These are phyloP conservation scores for Sarcodon sp. DNA, from an alignment of 768 basidiomycete species.

Conservation along the genomic window DNA sequence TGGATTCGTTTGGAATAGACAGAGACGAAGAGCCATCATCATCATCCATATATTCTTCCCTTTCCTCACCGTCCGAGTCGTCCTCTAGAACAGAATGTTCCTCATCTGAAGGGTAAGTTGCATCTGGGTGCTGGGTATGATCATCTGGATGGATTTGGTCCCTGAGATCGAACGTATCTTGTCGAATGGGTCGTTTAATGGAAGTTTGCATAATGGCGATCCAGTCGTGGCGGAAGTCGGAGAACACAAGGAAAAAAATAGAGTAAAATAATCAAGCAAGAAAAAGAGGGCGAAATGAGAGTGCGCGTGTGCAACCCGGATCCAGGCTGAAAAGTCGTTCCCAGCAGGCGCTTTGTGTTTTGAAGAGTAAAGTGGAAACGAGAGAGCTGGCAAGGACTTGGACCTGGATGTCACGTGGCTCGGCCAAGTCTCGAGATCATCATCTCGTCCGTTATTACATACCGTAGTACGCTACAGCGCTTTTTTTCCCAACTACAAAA, in stretches of 20 bases:
- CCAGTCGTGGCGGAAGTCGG: background rate
- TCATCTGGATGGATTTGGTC: slow-evolving; percentile 46
- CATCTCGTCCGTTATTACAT: no score
- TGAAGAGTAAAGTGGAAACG: no score
- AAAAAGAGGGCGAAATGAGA: background rate
- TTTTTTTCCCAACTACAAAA: no score
- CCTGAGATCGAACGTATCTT: slow-evolving; percentile 65
- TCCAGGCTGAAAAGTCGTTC: no score
- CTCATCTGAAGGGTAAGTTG: slow-evolving; percentile 49
- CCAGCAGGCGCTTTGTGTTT: no score
- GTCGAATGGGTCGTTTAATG: slow-evolving; percentile 14
- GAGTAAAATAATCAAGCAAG: background rate
- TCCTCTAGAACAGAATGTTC: slow-evolving; percentile 78
- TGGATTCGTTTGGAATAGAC: slow-evolving; percentile 83
- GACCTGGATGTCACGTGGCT: no score
- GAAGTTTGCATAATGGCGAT: background rate
- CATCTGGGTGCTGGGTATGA: slow-evolving; percentile 32
- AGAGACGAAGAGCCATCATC: slow-evolving; percentile 73
- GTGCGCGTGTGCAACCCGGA: no score
- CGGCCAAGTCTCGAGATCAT: no score
- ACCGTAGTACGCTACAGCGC: no score
- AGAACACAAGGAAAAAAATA: background rate
- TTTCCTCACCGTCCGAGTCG: slow-evolving; percentile 65
- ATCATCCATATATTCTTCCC: slow-evolving; percentile 51
- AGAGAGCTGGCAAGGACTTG: no score